phyloP scores from a whole-genome alignment of 164 flowering plant genomes.

The Vitis rupestris region DNA sequence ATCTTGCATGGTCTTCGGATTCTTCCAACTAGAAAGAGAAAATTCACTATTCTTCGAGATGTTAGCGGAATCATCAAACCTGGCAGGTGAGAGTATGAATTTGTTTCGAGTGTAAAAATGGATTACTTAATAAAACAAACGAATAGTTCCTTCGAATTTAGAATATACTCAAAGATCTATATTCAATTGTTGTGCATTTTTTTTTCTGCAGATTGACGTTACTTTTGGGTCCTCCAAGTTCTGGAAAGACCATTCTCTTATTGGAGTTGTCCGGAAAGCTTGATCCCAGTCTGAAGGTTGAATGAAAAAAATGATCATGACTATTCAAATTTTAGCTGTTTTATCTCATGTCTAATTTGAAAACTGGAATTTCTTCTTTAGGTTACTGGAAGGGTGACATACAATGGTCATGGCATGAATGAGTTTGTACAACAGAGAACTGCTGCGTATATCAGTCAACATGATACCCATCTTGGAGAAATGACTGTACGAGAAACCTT shows the following conservation, averaged over 20 bases:
- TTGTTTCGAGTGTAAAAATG: too few species aligned
- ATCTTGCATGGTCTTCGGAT: conserved; percentile 37
- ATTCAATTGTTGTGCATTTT: too few species aligned
- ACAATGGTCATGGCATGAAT: conserved; percentile 54
- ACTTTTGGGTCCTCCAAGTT: conserved; percentile 49
- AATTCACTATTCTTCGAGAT: conserved; percentile 53
- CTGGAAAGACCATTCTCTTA: conserved; percentile 46
- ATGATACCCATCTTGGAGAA: conserved; percentile 57
- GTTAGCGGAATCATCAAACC: conserved; percentile 76
- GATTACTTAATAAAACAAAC: too few species aligned
- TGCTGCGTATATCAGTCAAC: conserved; percentile 62
- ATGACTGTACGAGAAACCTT: conserved; percentile 66
- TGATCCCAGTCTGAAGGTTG: conserved; percentile 41
- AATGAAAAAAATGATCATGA: neutral
- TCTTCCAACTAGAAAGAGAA: conserved; percentile 45
- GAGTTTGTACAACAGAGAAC: conserved; percentile 67
- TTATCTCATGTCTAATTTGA: neutral
- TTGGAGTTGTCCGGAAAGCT: conserved; percentile 52
- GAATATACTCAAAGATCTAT: too few species aligned
- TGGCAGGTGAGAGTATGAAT: conserved; percentile 33
- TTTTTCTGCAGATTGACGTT: conserved; percentile 31
- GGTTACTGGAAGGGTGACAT: conserved; percentile 50
- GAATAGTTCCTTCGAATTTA: too few species aligned
- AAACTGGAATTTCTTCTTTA: conserved; percentile 4
- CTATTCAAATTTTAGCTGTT: neutral